These are phyloP conservation scores for Silene uniflora DNA, from an alignment of 148 eudicot species.

Conservation along the genomic window DNA sequence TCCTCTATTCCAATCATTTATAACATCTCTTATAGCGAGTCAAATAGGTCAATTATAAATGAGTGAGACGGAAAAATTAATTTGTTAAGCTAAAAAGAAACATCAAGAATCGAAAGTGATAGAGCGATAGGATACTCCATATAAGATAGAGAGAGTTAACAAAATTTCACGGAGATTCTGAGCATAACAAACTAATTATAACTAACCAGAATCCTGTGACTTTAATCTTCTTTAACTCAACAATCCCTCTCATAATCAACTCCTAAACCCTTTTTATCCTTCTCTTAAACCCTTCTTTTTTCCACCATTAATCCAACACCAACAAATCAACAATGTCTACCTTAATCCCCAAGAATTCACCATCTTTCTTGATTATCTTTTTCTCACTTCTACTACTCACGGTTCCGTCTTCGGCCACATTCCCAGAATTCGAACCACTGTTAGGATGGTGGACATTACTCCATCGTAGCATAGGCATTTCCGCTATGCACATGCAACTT, in stretches of 20 bases:
- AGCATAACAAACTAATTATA: not conserved
- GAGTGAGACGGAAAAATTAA: no score
- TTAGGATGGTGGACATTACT: constrained; percentile 45
- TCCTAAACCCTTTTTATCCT: no score
- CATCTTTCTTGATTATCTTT: constrained; percentile 7
- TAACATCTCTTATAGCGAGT: no score
- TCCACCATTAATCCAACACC: not conserved
- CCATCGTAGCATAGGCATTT: constrained; percentile 53
- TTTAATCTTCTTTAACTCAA: not conserved
- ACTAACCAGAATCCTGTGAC: constrained; percentile 1
- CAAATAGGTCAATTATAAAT: no score
- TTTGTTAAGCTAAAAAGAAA: no score
- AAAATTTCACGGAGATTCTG: constrained; percentile 7
- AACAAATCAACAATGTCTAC: constrained; percentile 9
- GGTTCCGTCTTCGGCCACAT: constrained; percentile 5
- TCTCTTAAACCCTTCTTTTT: not conserved
- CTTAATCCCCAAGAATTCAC: constrained; percentile 13
- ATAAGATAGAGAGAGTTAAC: not conserved
- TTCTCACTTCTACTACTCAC: not conserved
- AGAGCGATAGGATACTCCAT: no score
- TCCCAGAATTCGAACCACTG: constrained; percentile 9
- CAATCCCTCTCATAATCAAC: not conserved
- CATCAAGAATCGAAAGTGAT: not conserved
- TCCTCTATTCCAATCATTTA: no score
- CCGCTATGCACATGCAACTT: constrained; percentile 98